Conservation (phyloP, 2,329 filamentous ascomycete genomes). For the Daldinia eschscholtzii region DNA sequence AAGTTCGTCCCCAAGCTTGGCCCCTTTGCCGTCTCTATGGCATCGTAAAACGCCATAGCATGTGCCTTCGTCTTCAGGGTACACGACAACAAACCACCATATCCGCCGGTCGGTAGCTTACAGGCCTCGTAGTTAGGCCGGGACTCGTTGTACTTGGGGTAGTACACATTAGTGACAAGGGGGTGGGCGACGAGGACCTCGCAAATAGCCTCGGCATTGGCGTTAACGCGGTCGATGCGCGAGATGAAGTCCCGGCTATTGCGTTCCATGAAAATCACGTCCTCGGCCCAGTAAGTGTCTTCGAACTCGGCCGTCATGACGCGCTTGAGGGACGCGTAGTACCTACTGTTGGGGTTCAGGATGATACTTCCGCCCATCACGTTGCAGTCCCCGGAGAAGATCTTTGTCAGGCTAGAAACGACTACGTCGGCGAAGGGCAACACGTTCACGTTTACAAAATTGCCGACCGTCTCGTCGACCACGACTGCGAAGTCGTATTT, state of each 20-base stretch:
- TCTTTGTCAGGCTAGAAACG: constrained; percentile 94
- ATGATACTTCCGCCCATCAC: constrained; percentile 91
- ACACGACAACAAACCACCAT: constrained; percentile 89
- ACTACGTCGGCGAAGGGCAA: constrained; percentile 90
- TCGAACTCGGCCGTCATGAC: constrained; percentile 77
- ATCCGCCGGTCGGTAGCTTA: constrained; percentile 79
- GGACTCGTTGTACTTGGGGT: constrained; percentile 83
- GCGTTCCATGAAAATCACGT: constrained; percentile 92
- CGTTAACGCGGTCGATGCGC: constrained; percentile 86
- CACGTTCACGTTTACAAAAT: constrained; percentile 95
- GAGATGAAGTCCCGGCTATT: constrained; percentile 93
- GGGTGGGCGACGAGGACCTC: constrained; percentile 72
- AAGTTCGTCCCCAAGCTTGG: constrained; percentile 98
- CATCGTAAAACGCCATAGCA: constrained; percentile 86
- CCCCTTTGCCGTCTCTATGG: constrained; percentile 88
- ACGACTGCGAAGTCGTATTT: constrained; percentile 90
- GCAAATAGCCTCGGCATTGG: constrained; percentile 86
- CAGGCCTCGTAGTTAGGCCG: constrained; percentile 82
- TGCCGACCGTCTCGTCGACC: constrained; percentile 96
- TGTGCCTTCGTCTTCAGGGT: constrained; percentile 79
- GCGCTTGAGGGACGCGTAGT: constrained; percentile 77
- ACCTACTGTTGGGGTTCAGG: constrained; percentile 73
- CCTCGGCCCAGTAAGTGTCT: constrained; percentile 94
- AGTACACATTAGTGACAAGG: constrained; percentile 82
- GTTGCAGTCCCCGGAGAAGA: constrained; percentile 97